Evolutionary conservation across 177 flowering plant species (phyloP).

Genomic region (Vitis hybrid): DNA sequence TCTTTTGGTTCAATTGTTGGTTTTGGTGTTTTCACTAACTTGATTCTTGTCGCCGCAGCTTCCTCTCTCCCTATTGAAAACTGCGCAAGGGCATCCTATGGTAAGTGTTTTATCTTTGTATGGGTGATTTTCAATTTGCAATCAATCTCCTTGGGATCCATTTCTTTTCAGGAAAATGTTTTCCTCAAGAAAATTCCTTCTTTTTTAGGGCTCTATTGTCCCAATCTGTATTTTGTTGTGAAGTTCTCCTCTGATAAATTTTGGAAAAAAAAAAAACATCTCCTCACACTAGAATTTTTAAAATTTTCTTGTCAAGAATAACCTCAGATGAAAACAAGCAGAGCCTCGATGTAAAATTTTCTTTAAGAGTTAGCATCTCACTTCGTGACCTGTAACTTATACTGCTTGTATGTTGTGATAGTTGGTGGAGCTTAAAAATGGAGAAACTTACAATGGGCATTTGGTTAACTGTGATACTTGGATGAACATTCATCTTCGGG

Average conservation of each 20-base stretch:
- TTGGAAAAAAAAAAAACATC: no score
- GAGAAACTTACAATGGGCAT: constrained; percentile 97
- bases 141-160: neutral
- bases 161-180: no score
- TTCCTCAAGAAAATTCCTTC: no score
- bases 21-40: no score
- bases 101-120: constrained; percentile 30
- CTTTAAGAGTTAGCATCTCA: neutral
- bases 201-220: no score
- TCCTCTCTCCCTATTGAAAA: constrained; percentile 79
- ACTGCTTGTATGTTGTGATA: constrained; percentile 21
- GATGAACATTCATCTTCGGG: constrained; percentile 95
- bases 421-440: constrained; percentile 96
- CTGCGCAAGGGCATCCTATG: constrained; percentile 93
- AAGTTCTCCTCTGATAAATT: no score
- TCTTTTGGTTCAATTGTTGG: neutral
- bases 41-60: constrained; percentile 42
- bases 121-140: no score
- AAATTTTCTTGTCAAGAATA: no score
- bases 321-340: neutral
- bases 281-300: no score
- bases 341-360: no score
- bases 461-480: constrained; percentile 97
- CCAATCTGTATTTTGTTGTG: no score
- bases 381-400: neutral